Conservation (phyloP, 768 basidiomycete species). For the Xerocomellus dryophilus region DNA sequence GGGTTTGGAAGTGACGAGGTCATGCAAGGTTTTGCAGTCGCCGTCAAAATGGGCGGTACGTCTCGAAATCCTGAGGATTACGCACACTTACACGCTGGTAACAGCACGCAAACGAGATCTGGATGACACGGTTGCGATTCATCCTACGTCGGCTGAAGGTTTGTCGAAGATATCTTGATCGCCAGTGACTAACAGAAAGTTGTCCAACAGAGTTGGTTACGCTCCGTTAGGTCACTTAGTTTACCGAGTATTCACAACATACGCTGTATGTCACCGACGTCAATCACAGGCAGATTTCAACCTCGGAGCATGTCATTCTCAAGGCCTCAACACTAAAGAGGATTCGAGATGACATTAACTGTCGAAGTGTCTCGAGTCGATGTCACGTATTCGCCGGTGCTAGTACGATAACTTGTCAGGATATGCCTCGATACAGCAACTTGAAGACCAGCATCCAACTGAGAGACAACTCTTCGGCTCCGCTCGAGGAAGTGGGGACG, state of each 20-base stretch:
- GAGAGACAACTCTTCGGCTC: too few species aligned
- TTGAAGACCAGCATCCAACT: not conserved
- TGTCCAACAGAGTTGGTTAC: conserved; percentile 52
- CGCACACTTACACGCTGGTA: conserved; percentile 5
- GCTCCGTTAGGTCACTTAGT: conserved; percentile 37
- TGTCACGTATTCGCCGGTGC: too few species aligned
- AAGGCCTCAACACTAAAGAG: not conserved
- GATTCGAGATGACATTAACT: not conserved
- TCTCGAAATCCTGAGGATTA: not conserved
- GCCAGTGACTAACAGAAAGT: conserved; percentile 14
- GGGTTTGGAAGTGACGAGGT: conserved; percentile 92
- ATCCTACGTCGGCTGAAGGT: conserved; percentile 86
- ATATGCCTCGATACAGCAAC: too few species aligned
- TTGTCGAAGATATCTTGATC: conserved; percentile 21
- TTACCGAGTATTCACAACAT: not conserved
- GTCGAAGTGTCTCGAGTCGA: too few species aligned
- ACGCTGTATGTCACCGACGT: not conserved
- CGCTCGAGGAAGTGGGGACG: too few species aligned
- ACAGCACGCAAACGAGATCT: conserved; percentile 74
- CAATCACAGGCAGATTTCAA: not conserved
- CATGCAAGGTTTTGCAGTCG: conserved; percentile 95
- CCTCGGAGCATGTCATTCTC: not conserved
- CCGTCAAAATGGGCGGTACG: conserved; percentile 89
- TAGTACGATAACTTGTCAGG: too few species aligned
- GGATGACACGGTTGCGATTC: conserved; percentile 89